These are phyloP conservation scores for Candida pseudoviswanathii DNA, from an alignment of 1,139 yeast genomes.

Conservation along the genomic window DNA sequence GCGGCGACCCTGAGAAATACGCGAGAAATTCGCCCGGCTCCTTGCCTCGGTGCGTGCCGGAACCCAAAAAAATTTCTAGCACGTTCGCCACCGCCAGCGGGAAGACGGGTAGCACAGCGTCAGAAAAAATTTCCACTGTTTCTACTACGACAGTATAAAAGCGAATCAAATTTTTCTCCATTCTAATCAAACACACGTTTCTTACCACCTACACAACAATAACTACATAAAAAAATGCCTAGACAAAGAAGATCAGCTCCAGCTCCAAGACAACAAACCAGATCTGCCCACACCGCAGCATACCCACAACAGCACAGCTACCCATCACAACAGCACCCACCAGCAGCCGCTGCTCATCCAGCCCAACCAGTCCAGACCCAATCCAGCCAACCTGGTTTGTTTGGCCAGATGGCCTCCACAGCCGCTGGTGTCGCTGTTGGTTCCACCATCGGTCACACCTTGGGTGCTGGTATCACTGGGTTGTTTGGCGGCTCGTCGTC, in stretches of 20 bases:
- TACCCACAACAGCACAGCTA: slow-evolving; percentile 18
- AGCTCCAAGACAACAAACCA: slow-evolving; percentile 62
- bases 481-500: slow-evolving; percentile 83
- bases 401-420: slow-evolving; percentile 96
- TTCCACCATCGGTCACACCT: slow-evolving; percentile 92
- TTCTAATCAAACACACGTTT: background rate
- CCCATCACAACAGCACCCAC: too few relatives aligned
- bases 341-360: slow-evolving; percentile 36
- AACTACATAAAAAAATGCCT: slow-evolving; percentile 49
- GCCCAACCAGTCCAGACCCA: slow-evolving; percentile 46
- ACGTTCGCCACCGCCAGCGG: slow-evolving; percentile 12
- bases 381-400: slow-evolving; percentile 71
- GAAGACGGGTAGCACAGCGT: background rate
- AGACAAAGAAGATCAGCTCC: slow-evolving; percentile 70
- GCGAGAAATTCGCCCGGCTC: background rate
- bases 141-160: too few relatives aligned
- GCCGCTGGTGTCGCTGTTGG: slow-evolving; percentile 99
- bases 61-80: slow-evolving; percentile 4
- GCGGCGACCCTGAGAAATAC: too few relatives aligned
- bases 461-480: slow-evolving; percentile 91
- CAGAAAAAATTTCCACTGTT: background rate
- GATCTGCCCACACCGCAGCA: slow-evolving; percentile 78
- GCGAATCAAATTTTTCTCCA: background rate
- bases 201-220: background rate
- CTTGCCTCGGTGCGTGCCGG: background rate